Conservation (phyloP, 257 asterid genomes). For the Petunia axillaris region DNA sequence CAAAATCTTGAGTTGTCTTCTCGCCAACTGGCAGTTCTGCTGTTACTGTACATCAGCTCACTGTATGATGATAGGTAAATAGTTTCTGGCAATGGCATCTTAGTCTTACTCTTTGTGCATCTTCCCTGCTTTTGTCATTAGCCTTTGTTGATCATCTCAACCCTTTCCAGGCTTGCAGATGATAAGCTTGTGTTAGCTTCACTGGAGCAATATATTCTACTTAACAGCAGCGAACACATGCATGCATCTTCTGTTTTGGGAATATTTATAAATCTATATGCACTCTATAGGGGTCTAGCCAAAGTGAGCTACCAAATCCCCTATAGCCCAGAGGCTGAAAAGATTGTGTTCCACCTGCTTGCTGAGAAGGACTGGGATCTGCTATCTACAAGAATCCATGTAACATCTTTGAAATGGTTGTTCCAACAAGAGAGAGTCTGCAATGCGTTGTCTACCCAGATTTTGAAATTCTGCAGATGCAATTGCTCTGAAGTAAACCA, state of each 20-base stretch:
- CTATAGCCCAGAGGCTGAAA: constrained; percentile 89
- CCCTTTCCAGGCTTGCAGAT: constrained; percentile 69
- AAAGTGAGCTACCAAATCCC: constrained; percentile 79
- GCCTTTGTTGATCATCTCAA: constrained; percentile 16
- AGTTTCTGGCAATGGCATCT: constrained; percentile 27
- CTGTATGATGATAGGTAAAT: constrained; percentile 77
- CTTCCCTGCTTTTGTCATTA: constrained; percentile 17
- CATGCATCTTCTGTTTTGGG: constrained; percentile 48
- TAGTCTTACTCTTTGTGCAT: background rate
- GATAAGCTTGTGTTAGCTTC: constrained; percentile 85
- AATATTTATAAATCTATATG: constrained; percentile 67
- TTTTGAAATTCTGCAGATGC: constrained; percentile 64
- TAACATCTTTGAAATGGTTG: constrained; percentile 77
- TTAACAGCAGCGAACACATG: constrained; percentile 56
- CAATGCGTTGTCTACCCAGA: constrained; percentile 60
- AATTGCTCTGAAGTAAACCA: constrained; percentile 38
- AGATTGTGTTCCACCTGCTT: constrained; percentile 61
- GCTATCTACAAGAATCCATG: constrained; percentile 64
- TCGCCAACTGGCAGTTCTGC: constrained; percentile 78
- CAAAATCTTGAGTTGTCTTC: constrained; percentile 56
- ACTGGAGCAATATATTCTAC: constrained; percentile 85
- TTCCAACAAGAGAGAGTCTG: constrained; percentile 91
- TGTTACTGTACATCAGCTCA: constrained; percentile 71
- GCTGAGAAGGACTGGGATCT: constrained; percentile 79
- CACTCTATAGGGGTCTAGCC: constrained; percentile 78